Evolutionary conservation across 306 rosid genomes (phyloP).

Genomic region (Lathyrus aphaca): DNA sequence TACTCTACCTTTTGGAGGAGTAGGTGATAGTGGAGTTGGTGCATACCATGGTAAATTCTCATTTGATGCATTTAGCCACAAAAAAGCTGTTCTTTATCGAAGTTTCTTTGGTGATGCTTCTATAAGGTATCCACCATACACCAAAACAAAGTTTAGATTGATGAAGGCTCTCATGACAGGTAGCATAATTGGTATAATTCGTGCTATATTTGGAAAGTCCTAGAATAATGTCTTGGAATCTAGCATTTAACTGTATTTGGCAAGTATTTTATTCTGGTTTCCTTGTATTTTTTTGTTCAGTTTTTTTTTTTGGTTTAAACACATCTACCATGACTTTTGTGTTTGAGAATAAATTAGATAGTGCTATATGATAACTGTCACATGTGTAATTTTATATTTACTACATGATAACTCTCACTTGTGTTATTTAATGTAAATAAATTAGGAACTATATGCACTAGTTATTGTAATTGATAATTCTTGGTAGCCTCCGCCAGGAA

Average conservation of each 20-base stretch:
- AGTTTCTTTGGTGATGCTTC: conserved; percentile 73
- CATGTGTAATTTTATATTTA: too few species aligned
- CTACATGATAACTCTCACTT: too few species aligned
- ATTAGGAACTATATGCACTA: too few species aligned
- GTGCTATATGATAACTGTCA: neutral
- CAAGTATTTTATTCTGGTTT: conserved; percentile 20
- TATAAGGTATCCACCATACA: conserved; percentile 90
- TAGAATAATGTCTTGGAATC: conserved; percentile 34
- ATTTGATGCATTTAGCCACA: conserved; percentile 91
- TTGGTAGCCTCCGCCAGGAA: too few species aligned
- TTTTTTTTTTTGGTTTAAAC: neutral
- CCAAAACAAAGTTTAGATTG: conserved; percentile 64
- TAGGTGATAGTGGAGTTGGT: conserved; percentile 97
- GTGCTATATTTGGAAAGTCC: conserved; percentile 81
- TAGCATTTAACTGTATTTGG: conserved; percentile 1
- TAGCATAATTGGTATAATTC: conserved; percentile 57
- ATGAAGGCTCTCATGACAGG: conserved; percentile 82
- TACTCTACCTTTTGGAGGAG: conserved; percentile 95
- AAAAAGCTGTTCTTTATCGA: conserved; percentile 90
- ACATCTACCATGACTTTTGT: neutral
- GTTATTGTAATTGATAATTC: too few species aligned
- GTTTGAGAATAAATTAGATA: neutral
- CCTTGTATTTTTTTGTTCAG: conserved; percentile 25
- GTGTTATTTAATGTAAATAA: too few species aligned
- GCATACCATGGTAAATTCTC: conserved; percentile 96